Evolutionary conservation across 176 grass and related monocot species (phyloP).

Genomic region (Paspalum vaginatum): DNA sequence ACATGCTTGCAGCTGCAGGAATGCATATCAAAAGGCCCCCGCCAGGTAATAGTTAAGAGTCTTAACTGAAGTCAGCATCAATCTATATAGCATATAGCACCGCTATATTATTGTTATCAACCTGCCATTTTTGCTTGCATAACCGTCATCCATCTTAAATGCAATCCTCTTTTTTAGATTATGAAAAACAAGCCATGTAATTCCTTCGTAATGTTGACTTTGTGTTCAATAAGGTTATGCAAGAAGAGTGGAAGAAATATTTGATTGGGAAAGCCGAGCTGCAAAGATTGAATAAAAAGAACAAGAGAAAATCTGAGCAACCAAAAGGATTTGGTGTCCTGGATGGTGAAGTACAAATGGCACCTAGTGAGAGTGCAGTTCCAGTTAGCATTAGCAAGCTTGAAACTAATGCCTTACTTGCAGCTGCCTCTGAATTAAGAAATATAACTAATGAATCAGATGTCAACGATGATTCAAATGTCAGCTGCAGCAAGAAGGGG

Average conservation of each 20-base stretch:
- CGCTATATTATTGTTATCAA: not conserved
- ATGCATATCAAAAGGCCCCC: conserved; percentile 71
- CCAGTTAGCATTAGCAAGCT: conserved; percentile 72
- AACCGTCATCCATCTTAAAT: conserved; percentile 8
- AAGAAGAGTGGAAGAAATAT: conserved; percentile 91
- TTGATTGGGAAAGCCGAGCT: conserved; percentile 88
- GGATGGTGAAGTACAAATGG: conserved; percentile 68
- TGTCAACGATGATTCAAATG: conserved; percentile 47
- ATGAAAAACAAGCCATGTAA: conserved; percentile 22
- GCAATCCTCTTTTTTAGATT: conserved; percentile 11
- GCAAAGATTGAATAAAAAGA: conserved; percentile 63
- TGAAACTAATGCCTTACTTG: conserved; percentile 87
- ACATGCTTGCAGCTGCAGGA: conserved; percentile 91
- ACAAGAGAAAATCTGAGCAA: conserved; percentile 72
- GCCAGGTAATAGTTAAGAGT: conserved; percentile 52
- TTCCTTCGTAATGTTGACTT: conserved; percentile 29
- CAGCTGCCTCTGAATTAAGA: conserved; percentile 74
- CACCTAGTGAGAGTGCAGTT: conserved; percentile 57
- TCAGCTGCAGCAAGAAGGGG: conserved; percentile 35
- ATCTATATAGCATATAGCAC: not conserved
- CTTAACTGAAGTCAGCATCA: conserved; percentile 25
- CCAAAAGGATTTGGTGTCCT: conserved; percentile 93
- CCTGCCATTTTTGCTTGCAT: not conserved
- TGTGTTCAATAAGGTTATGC: conserved; percentile 72
- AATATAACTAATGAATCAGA: conserved; percentile 59